Evolutionary conservation across 305 asterid genomes (phyloP), one percentile per base, ranked within the genome.

Genomic region (Salvia sclarea): DNA sequence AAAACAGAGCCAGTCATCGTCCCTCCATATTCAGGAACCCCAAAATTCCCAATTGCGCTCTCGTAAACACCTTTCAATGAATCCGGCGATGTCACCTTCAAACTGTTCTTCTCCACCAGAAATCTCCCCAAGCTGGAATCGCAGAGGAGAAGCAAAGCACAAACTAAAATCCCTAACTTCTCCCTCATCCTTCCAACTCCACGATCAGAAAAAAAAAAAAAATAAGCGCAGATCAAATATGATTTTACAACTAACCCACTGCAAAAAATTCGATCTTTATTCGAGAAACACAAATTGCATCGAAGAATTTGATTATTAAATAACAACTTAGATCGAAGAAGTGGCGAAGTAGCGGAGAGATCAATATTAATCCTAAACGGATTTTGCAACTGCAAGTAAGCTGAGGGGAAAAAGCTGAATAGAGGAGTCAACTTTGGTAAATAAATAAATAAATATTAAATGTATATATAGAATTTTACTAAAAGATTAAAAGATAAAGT

Each of bases 21-120:
- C 55, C 99, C 99, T 48, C 99, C 99, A 68, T 94, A 94, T 47
- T 89, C 85, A 54, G 99, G 98, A 56, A 94, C 89, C 66, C 99
- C 98, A 74, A 94, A 94, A 80, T 94, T 91, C 82, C 99, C 99
- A 78, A 94, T 94, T 33, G 97, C 99, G 64, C 95, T 86, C 70
- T 91, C 98, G 52, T 94, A 80, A 40, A 83, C 90, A 58, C 75
- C 85, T 71, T 77, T 94, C 41, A 94, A 61, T 4, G 92, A 77
- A 16, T 76, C 88, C 0, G 99, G 99, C 1, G 96, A 83, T 6
- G 98, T 84, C 64, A 94, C 85, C 79, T 79, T 94, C 88, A 94
- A 78, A 73, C 91, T 91, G 68, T 91, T 94, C 86, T 94, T 94
- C 88, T 94, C 99, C 68, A 94, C 99, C 10, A 94, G 95, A 60